Conservation (phyloP, 139 green algal species). For the Diplosphaera chodatii region DNA sequence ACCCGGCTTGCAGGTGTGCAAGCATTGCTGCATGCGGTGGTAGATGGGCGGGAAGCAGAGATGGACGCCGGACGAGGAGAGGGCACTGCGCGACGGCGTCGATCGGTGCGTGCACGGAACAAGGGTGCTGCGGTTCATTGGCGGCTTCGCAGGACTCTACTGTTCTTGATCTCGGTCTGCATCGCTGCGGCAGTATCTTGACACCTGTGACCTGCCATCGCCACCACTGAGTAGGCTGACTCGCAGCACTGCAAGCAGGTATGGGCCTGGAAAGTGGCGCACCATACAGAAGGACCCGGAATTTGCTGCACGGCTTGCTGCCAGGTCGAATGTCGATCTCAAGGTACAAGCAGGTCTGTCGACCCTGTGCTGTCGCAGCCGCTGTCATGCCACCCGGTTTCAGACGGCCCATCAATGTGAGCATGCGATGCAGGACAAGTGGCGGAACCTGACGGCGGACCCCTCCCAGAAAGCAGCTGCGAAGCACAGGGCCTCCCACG, state of each 20-base stretch:
- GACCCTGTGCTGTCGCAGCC: no score
- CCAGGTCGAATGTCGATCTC: slow-evolving; percentile 54
- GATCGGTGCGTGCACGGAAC: no score
- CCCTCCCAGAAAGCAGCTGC: not conserved
- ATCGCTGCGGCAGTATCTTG: no score
- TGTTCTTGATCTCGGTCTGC: no score
- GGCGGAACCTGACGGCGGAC: slow-evolving; percentile 34
- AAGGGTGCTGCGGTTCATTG: no score
- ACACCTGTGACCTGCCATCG: no score
- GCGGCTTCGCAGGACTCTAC: no score
- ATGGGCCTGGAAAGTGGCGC: slow-evolving; percentile 51
- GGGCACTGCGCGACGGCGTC: slow-evolving; percentile 42
- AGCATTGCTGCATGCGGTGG: not conserved
- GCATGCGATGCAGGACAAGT: slow-evolving; percentile 56
- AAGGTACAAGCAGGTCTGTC: slow-evolving; percentile 18
- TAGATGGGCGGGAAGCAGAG: slow-evolving; percentile 35
- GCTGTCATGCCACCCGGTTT: no score
- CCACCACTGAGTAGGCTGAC: no score
- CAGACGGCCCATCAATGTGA: no score
- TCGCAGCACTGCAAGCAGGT: no score
- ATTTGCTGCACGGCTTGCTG: slow-evolving; percentile 25
- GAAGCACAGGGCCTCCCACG: not conserved
- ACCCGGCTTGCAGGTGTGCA: not conserved
- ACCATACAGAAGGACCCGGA: slow-evolving; percentile 51
- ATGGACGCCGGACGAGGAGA: slow-evolving; percentile 55